Conservation (phyloP, 495 filamentous ascomycete genomes). For the Penicillium argentinense region DNA sequence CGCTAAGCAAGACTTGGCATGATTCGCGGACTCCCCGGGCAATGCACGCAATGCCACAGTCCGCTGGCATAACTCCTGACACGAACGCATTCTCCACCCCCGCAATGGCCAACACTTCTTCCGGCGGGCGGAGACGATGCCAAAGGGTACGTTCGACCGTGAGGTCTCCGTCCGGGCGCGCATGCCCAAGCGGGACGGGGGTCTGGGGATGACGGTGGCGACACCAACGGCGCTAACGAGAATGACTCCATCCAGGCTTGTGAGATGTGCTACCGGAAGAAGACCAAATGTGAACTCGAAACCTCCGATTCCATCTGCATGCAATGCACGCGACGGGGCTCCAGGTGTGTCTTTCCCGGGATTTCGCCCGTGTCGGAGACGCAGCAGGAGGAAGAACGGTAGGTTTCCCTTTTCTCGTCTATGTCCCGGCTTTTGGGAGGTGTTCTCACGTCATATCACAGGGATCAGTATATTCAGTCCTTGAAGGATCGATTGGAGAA, state of each 20-base stretch:
- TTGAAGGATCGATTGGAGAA: slow-evolving; percentile 84
- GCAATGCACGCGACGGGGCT: slow-evolving; percentile 92
- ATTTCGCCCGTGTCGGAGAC: background rate
- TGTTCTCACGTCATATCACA: slow-evolving; percentile 22
- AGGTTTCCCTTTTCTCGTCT: background rate
- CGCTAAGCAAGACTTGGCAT: slow-evolving; percentile 17
- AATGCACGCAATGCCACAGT: slow-evolving; percentile 20
- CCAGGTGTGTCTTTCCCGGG: slow-evolving; percentile 84
- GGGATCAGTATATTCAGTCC: slow-evolving; percentile 89
- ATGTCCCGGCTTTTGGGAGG: background rate
- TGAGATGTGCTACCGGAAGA: slow-evolving; percentile 95
- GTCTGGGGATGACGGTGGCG: background rate
- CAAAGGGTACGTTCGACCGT: slow-evolving; percentile 15
- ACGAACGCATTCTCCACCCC: slow-evolving; percentile 10
- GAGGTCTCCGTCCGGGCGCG: too few species aligned
- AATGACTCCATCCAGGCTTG: slow-evolving; percentile 62
- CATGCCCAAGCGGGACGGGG: too few species aligned
- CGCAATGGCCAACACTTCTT: slow-evolving; percentile 2
- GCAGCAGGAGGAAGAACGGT: slow-evolving; percentile 62
- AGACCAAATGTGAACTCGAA: slow-evolving; percentile 95
- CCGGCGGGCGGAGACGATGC: slow-evolving; percentile 12
- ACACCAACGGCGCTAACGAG: slow-evolving; percentile 7
- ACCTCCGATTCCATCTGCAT: slow-evolving; percentile 67
- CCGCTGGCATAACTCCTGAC: slow-evolving; percentile 16
- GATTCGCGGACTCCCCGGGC: slow-evolving; percentile 9